Evolutionary conservation across 805 yeast genomes (phyloP).

Genomic region (Yarrowia sp.): DNA sequence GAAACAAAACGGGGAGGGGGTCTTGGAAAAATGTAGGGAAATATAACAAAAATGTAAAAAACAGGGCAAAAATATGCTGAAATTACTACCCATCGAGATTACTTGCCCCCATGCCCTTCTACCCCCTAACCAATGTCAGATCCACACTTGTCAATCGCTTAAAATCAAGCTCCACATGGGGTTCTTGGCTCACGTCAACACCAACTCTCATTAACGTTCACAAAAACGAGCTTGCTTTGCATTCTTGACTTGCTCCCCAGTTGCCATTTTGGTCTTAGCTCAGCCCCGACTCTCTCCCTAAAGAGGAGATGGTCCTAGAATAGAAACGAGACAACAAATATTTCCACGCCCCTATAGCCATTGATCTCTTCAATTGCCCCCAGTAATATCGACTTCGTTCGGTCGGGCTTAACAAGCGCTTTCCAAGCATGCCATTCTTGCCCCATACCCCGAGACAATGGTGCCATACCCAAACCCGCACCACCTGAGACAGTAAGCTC

Average conservation of each 20-base stretch:
- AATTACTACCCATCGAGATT: background rate
- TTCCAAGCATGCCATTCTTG: background rate
- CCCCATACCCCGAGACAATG: background rate
- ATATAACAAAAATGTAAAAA: background rate
- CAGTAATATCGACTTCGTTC: background rate
- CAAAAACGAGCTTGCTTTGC: slow-evolving; percentile 7
- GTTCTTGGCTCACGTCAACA: background rate
- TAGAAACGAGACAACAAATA: background rate
- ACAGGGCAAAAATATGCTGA: background rate
- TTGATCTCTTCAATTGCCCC: background rate
- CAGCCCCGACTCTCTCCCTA: slow-evolving; percentile 1
- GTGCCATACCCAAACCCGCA: background rate
- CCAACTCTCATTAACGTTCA: background rate
- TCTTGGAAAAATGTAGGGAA: background rate
- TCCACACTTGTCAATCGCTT: background rate
- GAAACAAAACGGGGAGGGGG: slow-evolving; percentile 2
- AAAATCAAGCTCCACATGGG: background rate
- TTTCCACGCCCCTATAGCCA: background rate
- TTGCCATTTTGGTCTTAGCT: slow-evolving; percentile 14
- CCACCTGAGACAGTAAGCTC: slow-evolving; percentile 8
- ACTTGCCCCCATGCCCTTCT: background rate
- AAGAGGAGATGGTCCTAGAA: slow-evolving; percentile 1
- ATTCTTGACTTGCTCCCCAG: slow-evolving; percentile 22
- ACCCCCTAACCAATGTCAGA: background rate
- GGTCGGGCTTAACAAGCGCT: background rate